Percentiles rank a stretch among this genome's conserved stretches.
phyloP scores from a whole-genome alignment of 495 filamentous ascomycete species.

The Elasticomyces elasticus region DNA sequence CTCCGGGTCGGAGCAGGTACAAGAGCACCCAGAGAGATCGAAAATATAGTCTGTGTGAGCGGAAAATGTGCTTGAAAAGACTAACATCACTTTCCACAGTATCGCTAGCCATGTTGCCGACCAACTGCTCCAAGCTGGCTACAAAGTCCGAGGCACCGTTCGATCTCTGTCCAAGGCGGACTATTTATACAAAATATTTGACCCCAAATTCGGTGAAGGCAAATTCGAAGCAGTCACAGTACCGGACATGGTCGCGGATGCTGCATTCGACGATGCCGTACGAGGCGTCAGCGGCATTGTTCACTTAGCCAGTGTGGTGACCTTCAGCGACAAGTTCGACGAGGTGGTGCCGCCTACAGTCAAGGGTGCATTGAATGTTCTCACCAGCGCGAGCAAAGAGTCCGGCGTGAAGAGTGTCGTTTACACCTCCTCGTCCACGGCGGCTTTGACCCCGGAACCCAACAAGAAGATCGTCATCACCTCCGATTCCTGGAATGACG shows the following conservation, averaged over 20 bases:
- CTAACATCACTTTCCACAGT: too few relatives aligned
- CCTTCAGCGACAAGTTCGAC: slow-evolving; percentile 9
- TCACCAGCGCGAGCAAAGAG: slow-evolving; percentile 38
- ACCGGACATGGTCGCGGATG: slow-evolving; percentile 18
- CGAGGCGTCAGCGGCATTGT: slow-evolving; percentile 20
- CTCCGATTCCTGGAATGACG: slow-evolving; percentile 42
- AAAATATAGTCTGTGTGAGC: too few relatives aligned
- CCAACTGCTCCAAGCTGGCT: slow-evolving; percentile 41
- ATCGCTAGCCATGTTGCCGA: slow-evolving; percentile 45
- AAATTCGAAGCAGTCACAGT: slow-evolving; percentile 15
- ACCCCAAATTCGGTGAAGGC: slow-evolving; percentile 10
- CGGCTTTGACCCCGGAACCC: slow-evolving; percentile 29
- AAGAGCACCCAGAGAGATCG: too few relatives aligned
- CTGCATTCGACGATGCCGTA: slow-evolving; percentile 33
- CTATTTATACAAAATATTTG: slow-evolving; percentile 32
- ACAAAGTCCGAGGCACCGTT: slow-evolving; percentile 43
- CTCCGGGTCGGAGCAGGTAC: too few relatives aligned
- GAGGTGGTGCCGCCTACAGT: slow-evolving; percentile 24
- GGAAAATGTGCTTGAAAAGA: too few relatives aligned
- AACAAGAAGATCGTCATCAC: slow-evolving; percentile 29
- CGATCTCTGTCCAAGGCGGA: slow-evolving; percentile 33
- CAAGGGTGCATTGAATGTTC: slow-evolving; percentile 31
- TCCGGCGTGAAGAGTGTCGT: slow-evolving; percentile 43
- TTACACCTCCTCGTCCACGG: slow-evolving; percentile 41
- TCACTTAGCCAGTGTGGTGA: slow-evolving; percentile 14